phyloP scores from a whole-genome alignment of 1,139 yeast genomes.

The Insectozyma bohioensis region DNA sequence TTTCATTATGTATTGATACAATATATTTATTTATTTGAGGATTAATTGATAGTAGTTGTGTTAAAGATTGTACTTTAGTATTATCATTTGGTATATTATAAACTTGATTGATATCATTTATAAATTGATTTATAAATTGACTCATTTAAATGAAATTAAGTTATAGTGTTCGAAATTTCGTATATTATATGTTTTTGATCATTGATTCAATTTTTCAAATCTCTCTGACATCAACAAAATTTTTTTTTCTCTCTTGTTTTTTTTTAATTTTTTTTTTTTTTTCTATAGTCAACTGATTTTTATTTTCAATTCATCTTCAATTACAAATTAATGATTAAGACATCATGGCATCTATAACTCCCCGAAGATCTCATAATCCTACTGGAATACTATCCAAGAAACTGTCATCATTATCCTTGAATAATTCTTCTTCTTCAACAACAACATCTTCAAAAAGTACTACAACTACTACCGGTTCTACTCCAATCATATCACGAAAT shows the following conservation, averaged over 20 bases:
- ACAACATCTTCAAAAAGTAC: slow-evolving; percentile 1
- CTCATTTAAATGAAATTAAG: no score
- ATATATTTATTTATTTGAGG: slow-evolving; percentile 12
- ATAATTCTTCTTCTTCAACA: slow-evolving; percentile 1
- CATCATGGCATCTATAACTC: slow-evolving; percentile 13
- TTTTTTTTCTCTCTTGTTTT: no score
- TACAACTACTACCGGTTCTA: background rate
- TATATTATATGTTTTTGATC: no score
- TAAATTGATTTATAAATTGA: slow-evolving; percentile 13
- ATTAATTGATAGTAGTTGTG: slow-evolving; percentile 11
- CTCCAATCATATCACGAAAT: slow-evolving; percentile 2
- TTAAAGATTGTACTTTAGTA: slow-evolving; percentile 8
- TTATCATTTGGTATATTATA: slow-evolving; percentile 8
- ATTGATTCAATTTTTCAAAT: no score
- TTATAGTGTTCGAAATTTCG: no score
- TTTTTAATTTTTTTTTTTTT: slow-evolving; percentile 1
- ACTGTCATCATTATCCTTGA: background rate
- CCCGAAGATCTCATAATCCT: slow-evolving; percentile 8
- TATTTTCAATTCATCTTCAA: background rate
- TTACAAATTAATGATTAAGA: background rate
- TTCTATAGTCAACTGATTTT: no score
- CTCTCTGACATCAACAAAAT: no score
- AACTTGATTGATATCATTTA: slow-evolving; percentile 10
- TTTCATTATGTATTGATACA: slow-evolving; percentile 8
- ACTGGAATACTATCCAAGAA: slow-evolving; percentile 3